Conservation (phyloP, 345 rosid species). For the Trapa bicornis region DNA sequence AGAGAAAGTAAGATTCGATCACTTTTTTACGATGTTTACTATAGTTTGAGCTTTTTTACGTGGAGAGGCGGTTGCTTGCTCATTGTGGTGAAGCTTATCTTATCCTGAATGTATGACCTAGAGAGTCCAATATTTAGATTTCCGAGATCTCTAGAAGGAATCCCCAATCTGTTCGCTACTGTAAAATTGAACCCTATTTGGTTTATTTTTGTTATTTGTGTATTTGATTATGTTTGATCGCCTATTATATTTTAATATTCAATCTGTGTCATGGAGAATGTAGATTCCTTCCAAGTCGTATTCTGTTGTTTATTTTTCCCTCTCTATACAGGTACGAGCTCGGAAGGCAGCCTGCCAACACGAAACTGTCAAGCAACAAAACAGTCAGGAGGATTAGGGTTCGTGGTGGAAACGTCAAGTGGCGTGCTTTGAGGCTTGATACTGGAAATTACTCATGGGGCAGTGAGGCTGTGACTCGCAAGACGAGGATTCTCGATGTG, state of each 20-base stretch:
- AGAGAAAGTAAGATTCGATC: conserved; percentile 43
- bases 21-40: neutral
- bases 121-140: neutral
- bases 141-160: neutral
- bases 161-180: neutral
- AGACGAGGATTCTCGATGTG: conserved; percentile 72
- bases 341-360: conserved; percentile 78
- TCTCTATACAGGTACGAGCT: conserved; percentile 58
- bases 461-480: conserved; percentile 74
- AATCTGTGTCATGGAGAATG: no score
- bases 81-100: no score
- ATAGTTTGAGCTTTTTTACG: neutral
- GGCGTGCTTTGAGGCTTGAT: conserved; percentile 79
- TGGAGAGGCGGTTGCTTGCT: no score
- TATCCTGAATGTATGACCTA: neutral
- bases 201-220: neutral
- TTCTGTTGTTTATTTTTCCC: neutral
- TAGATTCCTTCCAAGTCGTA: no score
- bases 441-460: conserved; percentile 89
- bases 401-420: conserved; percentile 81
- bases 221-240: neutral
- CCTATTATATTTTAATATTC: no score
- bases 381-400: conserved; percentile 75
- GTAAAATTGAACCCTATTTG: no score
- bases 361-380: conserved; percentile 75